Evolutionary conservation across 768 basidiomycete species (phyloP).

Genomic region (Mycena vulgaris): DNA sequence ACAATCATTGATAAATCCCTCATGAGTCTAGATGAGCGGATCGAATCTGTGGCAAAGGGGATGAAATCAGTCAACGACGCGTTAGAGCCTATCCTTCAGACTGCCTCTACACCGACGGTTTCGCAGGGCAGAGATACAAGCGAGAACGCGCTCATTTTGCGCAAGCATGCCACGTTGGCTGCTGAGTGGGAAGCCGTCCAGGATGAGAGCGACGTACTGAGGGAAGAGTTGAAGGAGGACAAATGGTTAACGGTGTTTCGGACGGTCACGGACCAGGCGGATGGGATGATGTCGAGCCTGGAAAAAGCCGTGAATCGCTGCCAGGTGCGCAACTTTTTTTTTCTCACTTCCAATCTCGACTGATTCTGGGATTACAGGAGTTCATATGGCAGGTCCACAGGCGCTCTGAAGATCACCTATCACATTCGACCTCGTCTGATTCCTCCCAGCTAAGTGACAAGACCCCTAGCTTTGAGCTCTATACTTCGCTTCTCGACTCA

Average conservation of each 20-base stretch:
- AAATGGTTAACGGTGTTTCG: conserved; percentile 97
- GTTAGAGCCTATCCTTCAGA: conserved; percentile 71
- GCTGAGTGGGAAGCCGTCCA: conserved; percentile 88
- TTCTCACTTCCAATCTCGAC: conserved; percentile 20
- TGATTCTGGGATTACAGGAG: conserved; percentile 63
- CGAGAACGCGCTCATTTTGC: conserved; percentile 68
- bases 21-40: conserved; percentile 82
- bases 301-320: conserved; percentile 95
- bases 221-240: conserved; percentile 96
- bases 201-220: conserved; percentile 83
- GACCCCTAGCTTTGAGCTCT: conserved; percentile 72
- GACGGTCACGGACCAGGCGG: conserved; percentile 94
- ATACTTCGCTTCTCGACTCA: conserved; percentile 76
- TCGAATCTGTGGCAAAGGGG: conserved; percentile 80
- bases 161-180: conserved; percentile 82
- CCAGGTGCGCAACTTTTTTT: conserved; percentile 68
- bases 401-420: conserved; percentile 63
- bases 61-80: conserved; percentile 79
- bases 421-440: conserved; percentile 60
- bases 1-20: conserved; percentile 86
- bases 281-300: conserved; percentile 97
- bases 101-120: conserved; percentile 64
- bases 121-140: conserved; percentile 53
- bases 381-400: conserved; percentile 89
- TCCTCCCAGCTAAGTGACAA: conserved; percentile 66